A percentile compares a stretch with the other conserved stretches of the same genome.
Evolutionary conservation across 805 yeast species (phyloP).

Genomic region (Barnettozyma vustinii): DNA sequence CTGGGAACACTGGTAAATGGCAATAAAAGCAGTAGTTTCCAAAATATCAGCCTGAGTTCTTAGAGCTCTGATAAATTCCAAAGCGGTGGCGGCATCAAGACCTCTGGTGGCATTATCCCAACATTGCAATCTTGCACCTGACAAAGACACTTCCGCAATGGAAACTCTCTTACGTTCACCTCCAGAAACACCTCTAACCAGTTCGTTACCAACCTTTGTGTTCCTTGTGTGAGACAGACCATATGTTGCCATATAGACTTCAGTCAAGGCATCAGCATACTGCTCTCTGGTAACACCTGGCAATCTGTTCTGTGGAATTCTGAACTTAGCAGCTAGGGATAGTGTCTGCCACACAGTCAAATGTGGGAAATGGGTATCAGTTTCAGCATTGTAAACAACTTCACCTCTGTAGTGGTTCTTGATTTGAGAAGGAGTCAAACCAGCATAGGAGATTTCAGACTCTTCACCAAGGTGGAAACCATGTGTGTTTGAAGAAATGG

Average conservation of each 20-base stretch:
- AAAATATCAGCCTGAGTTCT: slow-evolving; percentile 43
- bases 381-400: slow-evolving; percentile 64
- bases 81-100: slow-evolving; percentile 53
- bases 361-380: slow-evolving; percentile 65
- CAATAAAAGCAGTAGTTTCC: slow-evolving; percentile 52
- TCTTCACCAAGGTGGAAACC: slow-evolving; percentile 48
- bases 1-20: slow-evolving; percentile 67
- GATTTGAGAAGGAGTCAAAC: slow-evolving; percentile 47
- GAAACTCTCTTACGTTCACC: slow-evolving; percentile 70
- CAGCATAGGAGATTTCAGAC: slow-evolving; percentile 47
- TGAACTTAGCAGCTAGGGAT: slow-evolving; percentile 51
- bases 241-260: slow-evolving; percentile 45
- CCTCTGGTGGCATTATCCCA: slow-evolving; percentile 60
- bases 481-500: slow-evolving; percentile 54
- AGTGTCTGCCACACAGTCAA: slow-evolving; percentile 63
- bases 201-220: slow-evolving; percentile 60
- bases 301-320: slow-evolving; percentile 58
- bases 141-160: slow-evolving; percentile 49
- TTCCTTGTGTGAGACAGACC: slow-evolving; percentile 47
- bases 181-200: slow-evolving; percentile 63
- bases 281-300: slow-evolving; percentile 48
- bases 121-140: slow-evolving; percentile 42
- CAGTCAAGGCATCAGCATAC: slow-evolving; percentile 49
- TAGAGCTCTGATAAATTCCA: slow-evolving; percentile 46
- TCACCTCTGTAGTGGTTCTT: slow-evolving; percentile 56